A percentile compares a stretch with the other conserved stretches of the same genome.
These are phyloP conservation scores for Iris pallida DNA, from an alignment of 116 monocot species.

Conservation along the genomic window DNA sequence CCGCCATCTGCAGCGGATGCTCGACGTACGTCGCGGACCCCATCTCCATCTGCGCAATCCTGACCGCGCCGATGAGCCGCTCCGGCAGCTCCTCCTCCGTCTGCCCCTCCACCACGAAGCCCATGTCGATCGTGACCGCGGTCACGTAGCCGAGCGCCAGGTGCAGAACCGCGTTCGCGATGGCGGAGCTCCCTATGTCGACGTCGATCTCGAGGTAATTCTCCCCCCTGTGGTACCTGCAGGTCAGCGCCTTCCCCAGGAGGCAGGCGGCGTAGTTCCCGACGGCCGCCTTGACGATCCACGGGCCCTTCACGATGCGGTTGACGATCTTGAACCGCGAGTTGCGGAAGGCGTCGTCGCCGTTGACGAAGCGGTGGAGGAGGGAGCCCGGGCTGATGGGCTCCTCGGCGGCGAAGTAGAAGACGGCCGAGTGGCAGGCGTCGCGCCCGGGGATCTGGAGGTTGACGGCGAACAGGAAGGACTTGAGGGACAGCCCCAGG, in stretches of 20 bases:
- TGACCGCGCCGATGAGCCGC: slow-evolving; percentile 76
- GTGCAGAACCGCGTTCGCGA: slow-evolving; percentile 74
- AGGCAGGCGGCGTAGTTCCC: slow-evolving; percentile 87
- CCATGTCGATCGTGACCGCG: slow-evolving; percentile 88
- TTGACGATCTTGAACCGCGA: slow-evolving; percentile 86
- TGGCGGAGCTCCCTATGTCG: slow-evolving; percentile 92
- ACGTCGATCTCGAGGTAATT: slow-evolving; percentile 94
- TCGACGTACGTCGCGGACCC: slow-evolving; percentile 64
- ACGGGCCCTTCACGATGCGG: slow-evolving; percentile 88
- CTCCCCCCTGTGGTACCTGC: slow-evolving; percentile 65
- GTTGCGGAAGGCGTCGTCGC: slow-evolving; percentile 80
- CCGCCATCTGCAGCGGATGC: slow-evolving; percentile 4
- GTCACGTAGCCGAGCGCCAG: slow-evolving; percentile 77
- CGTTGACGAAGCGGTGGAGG: slow-evolving; percentile 72
- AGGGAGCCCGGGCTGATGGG: slow-evolving; percentile 60
- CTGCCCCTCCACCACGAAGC: slow-evolving; percentile 86
- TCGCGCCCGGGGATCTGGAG: slow-evolving; percentile 78
- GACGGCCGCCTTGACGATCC: slow-evolving; percentile 83
- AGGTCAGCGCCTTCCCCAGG: slow-evolving; percentile 74
- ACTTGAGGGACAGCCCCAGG: slow-evolving; percentile 26
- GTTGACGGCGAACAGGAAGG: slow-evolving; percentile 69
- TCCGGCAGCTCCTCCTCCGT: slow-evolving; percentile 88
- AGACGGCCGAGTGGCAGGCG: slow-evolving; percentile 76
- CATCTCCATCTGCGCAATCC: slow-evolving; percentile 97
- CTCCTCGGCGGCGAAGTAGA: slow-evolving; percentile 86